Evolutionary conservation across 257 asterid genomes (phyloP).

Genomic region (Solanum lycopersicoides): DNA sequence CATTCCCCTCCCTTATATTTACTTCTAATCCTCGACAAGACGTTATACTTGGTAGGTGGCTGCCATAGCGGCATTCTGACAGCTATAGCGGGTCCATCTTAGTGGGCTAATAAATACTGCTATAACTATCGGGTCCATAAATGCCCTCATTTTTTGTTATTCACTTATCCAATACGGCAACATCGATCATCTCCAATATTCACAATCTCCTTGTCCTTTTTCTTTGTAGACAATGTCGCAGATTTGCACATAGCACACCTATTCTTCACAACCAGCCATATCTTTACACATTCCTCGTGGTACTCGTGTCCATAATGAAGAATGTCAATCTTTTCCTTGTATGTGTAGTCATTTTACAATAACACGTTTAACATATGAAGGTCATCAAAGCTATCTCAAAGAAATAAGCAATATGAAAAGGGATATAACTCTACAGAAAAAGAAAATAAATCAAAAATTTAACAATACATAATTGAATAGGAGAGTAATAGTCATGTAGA

Average conservation of each 20-base stretch:
- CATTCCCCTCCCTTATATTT: no score
- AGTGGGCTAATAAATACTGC: no score
- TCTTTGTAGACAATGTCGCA: slow-evolving; percentile 30
- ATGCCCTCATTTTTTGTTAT: no score
- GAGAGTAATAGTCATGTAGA: no score
- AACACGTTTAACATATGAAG: neutral
- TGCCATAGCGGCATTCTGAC: no score
- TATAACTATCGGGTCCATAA: no score
- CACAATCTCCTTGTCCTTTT: slow-evolving; percentile 10
- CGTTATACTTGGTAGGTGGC: no score
- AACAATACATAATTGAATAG: no score
- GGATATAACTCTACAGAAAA: neutral
- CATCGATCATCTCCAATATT: neutral
- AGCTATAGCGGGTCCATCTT: no score
- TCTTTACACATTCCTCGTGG: slow-evolving; percentile 52
- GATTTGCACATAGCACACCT: slow-evolving; percentile 69
- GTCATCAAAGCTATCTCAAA: neutral
- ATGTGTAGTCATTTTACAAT: slow-evolving; percentile 37
- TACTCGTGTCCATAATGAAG: neutral
- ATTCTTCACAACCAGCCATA: slow-evolving; percentile 61
- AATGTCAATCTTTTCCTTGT: slow-evolving; percentile 28
- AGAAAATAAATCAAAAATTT: no score
- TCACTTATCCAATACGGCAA: no score
- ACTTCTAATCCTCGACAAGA: no score
- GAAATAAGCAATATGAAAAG: neutral